These are phyloP conservation scores for Phoma sp. DNA, from an alignment of 2,329 filamentous ascomycete species.

Conservation along the genomic window DNA sequence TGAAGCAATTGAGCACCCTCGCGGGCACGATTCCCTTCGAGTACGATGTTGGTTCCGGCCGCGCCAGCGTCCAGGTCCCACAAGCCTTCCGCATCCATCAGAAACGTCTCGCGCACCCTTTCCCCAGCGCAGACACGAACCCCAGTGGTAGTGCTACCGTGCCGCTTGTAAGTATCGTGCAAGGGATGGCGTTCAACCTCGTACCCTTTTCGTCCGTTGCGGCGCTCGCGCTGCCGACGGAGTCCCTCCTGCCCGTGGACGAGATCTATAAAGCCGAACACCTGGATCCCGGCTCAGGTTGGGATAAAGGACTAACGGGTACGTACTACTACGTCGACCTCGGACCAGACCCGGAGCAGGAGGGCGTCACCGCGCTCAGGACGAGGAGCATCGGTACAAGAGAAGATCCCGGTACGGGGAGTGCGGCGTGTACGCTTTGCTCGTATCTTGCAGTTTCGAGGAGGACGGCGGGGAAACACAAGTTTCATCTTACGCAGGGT, in stretches of 20 bases:
- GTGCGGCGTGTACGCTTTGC: conserved; percentile 53
- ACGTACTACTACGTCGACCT: conserved; percentile 63
- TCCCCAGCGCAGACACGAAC: conserved; percentile 10
- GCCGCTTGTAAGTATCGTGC: conserved; percentile 60
- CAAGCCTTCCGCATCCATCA: conserved; percentile 69
- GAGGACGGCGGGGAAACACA: conserved; percentile 28
- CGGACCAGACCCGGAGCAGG: conserved; percentile 33
- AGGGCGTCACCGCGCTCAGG: conserved; percentile 48
- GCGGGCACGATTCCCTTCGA: conserved; percentile 8
- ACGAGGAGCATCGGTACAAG: conserved; percentile 63
- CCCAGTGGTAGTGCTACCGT: conserved; percentile 21
- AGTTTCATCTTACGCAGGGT: conserved; percentile 53
- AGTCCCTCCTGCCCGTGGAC: conserved; percentile 47
- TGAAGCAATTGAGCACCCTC: conserved; percentile 1
- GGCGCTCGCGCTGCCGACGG: conserved; percentile 34
- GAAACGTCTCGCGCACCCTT: conserved; percentile 43
- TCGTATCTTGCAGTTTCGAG: conserved; percentile 48
- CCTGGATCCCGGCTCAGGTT: conserved; percentile 44
- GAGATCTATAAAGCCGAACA: conserved; percentile 35
- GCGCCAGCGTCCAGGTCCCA: conserved; percentile 65
- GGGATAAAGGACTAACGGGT: conserved; percentile 61
- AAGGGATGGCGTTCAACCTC: conserved; percentile 73
- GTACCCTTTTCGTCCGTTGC: conserved; percentile 65
- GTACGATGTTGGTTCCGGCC: conserved; percentile 1
- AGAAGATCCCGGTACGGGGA: conserved; percentile 58